These are phyloP conservation scores for Eragrostis tef DNA, from an alignment of 202 grass and related monocot species.

Conservation along the genomic window DNA sequence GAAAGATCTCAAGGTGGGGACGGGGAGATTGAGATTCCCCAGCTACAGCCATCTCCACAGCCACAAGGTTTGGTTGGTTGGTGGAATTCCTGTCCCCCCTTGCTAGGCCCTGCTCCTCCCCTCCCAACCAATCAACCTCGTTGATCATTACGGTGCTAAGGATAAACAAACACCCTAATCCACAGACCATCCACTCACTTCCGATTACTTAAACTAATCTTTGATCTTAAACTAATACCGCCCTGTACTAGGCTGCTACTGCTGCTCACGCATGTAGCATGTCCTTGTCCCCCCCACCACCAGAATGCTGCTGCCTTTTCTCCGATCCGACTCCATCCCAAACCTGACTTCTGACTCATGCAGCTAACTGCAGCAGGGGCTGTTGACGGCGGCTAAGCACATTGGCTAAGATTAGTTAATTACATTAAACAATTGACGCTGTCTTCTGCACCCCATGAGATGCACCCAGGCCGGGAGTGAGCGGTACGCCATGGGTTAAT, in stretches of 20 bases:
- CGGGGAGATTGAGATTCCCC: not conserved
- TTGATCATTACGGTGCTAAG: not conserved
- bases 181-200: not conserved
- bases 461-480: not conserved
- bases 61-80: slow-evolving; percentile 5
- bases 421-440: not conserved
- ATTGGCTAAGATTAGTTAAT: not conserved
- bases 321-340: not conserved
- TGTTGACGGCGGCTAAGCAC: slow-evolving; percentile 6
- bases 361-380: not conserved
- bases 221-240: not conserved
- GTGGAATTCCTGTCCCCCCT: slow-evolving; percentile 51
- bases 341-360: not conserved
- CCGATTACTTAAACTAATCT: slow-evolving; percentile 20
- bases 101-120: slow-evolving; percentile 39
- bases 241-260: slow-evolving; percentile 11
- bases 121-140: slow-evolving; percentile 29
- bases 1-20: not conserved
- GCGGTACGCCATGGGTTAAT: too few relatives aligned
- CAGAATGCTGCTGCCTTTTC: not conserved
- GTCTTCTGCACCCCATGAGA: slow-evolving; percentile 2
- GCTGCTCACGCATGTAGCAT: slow-evolving; percentile 32
- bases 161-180: not conserved
- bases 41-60: not conserved
- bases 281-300: not conserved